Percentiles rank a stretch among this genome's conserved stretches.
phyloP scores from a whole-genome alignment of 2,329 filamentous ascomycete species.

The Pyrenophora graminea region DNA sequence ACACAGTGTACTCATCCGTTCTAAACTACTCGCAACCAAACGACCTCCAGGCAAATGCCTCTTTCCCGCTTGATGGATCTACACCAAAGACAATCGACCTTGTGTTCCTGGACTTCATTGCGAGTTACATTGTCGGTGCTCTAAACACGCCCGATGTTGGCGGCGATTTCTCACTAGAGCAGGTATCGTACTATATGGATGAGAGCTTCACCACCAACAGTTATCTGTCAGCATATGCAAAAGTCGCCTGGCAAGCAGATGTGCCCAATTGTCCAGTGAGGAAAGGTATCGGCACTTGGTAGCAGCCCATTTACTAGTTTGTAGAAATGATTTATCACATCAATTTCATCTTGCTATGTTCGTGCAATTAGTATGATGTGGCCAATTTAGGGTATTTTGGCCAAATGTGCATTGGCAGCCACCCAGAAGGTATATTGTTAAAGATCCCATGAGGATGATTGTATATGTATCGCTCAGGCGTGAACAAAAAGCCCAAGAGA shows the following conservation, averaged over 20 bases:
- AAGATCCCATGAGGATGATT: too few species aligned
- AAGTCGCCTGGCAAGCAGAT: constrained; percentile 48
- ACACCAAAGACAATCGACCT: constrained; percentile 56
- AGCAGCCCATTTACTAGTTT: neutral
- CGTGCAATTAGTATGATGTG: too few species aligned
- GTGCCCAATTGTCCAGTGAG: constrained; percentile 49
- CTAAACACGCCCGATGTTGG: constrained; percentile 42
- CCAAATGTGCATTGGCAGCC: too few species aligned
- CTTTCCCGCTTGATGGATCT: constrained; percentile 52
- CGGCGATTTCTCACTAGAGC: constrained; percentile 31
- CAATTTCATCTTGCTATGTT: too few species aligned
- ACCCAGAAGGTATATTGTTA: too few species aligned
- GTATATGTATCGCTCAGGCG: too few species aligned
- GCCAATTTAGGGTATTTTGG: too few species aligned
- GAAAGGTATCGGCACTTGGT: constrained; percentile 32
- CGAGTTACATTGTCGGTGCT: constrained; percentile 42
- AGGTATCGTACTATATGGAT: constrained; percentile 47
- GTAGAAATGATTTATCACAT: too few species aligned
- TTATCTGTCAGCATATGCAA: constrained; percentile 49
- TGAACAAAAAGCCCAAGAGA: too few species aligned
- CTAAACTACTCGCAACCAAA: constrained; percentile 55
- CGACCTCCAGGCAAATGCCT: constrained; percentile 56
- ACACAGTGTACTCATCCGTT: constrained; percentile 57
- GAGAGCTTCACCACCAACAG: constrained; percentile 50
- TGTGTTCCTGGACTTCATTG: constrained; percentile 59